phyloP scores from a whole-genome alignment of 441 rosid species.

The Gossypium armourianum region DNA sequence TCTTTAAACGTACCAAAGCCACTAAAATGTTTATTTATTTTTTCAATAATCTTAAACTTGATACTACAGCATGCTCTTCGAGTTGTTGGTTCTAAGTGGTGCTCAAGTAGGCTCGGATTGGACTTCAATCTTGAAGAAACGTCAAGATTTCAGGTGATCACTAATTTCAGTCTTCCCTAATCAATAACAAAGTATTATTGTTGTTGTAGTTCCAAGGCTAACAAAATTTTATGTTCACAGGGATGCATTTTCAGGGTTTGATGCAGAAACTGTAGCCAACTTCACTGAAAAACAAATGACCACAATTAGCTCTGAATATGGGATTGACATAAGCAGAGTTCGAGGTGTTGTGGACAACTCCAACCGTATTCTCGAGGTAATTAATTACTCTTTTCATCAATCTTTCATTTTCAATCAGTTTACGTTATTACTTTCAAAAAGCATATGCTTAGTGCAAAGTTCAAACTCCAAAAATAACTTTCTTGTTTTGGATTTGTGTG shows the following conservation, averaged over 20 bases:
- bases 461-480: too few species aligned
- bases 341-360: constrained; percentile 62
- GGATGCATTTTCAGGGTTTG: constrained; percentile 55
- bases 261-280: constrained; percentile 42
- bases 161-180: background rate
- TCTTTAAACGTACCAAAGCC: background rate
- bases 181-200: background rate
- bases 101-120: constrained; percentile 93
- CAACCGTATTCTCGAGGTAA: constrained; percentile 45
- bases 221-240: constrained; percentile 19
- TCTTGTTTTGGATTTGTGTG: too few species aligned
- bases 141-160: constrained; percentile 50
- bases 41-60: too few species aligned
- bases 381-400: background rate
- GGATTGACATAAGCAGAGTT: constrained; percentile 49
- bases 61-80: constrained; percentile 47
- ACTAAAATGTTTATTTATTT: background rate
- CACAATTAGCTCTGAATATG: constrained; percentile 38
- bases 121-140: constrained; percentile 65
- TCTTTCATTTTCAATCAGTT: background rate
- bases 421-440: background rate
- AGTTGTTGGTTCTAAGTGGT: constrained; percentile 57
- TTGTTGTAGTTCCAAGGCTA: background rate
- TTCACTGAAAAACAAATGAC: constrained; percentile 50
- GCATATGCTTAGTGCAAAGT: too few species aligned